A percentile compares a stretch with the other conserved stretches of the same genome.
These are phyloP conservation scores for Trametes punicea DNA, from an alignment of 768 basidiomycete genomes.

Conservation along the genomic window DNA sequence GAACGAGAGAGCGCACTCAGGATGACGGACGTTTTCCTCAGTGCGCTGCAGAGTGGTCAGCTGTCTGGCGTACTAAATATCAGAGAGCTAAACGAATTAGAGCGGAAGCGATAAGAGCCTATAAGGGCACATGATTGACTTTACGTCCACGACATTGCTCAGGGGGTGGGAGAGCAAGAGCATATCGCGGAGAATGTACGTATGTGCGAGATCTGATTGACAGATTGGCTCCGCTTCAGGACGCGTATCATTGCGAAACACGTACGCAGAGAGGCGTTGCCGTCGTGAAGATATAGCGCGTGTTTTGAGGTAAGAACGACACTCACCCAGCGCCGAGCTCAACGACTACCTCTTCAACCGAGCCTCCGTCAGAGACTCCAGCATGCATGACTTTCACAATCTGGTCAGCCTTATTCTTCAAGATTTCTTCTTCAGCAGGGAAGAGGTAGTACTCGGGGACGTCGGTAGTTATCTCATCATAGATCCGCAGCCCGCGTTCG, in stretches of 20 bases:
- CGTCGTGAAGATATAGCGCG: neutral
- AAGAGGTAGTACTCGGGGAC: conserved; percentile 89
- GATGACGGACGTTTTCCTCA: conserved; percentile 87
- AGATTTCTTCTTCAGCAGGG: conserved; percentile 80
- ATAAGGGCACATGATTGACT: neutral
- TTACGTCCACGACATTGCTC: neutral
- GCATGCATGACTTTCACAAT: conserved; percentile 74
- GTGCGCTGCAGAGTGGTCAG: conserved; percentile 47
- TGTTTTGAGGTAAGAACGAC: conserved; percentile 1
- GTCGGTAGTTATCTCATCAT: conserved; percentile 80
- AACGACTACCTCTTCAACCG: conserved; percentile 57
- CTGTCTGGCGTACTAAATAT: neutral
- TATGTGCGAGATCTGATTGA: conserved; percentile 5
- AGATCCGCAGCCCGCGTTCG: conserved; percentile 78
- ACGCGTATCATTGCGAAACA: neutral
- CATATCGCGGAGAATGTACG: neutral
- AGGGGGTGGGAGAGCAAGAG: neutral
- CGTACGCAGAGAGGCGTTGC: neutral
- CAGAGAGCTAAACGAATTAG: no score
- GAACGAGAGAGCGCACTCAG: conserved; percentile 64
- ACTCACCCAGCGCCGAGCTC: conserved; percentile 96
- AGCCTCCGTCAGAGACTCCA: conserved; percentile 25
- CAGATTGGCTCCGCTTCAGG: conserved; percentile 4
- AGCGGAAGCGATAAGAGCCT: conserved; percentile 7
- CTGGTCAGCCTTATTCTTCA: conserved; percentile 66